Base-by-base conservation (phyloP, 2,329 filamentous ascomycete genomes). In the Penicillium sp. region DNA sequence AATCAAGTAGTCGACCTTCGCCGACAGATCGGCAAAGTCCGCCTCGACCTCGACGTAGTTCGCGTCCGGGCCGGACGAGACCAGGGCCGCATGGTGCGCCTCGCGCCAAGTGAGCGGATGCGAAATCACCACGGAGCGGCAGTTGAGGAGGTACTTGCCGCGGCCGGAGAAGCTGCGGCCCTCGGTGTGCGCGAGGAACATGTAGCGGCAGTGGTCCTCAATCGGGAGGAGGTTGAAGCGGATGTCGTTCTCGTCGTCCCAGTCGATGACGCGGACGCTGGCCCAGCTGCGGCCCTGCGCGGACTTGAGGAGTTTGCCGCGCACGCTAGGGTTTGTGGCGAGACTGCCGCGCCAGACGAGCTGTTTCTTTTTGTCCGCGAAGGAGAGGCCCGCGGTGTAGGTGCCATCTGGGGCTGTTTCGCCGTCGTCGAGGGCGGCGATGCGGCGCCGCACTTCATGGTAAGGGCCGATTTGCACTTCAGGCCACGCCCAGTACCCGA, bases 1-100 rank as follows among this genome's bases (percentile, higher is more conserved):
- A 31, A 73, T 59, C 4, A 77, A 57, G 38, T 65, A 67, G 13
- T 69, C 44, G 27, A 74, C 64, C 40, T 68, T 71, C 6, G 54
- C 48, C 9, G 65, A 60, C 41, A 81, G 65, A 48, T 84, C 79
- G 26, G 75, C 76, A 58, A 80, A 85, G 53, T 78, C 71, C 4
- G 65, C 55, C 15, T 69, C 57, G 1, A 77, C 73, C 41, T 72
- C 60, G 10, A 78, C 64, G 28, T 69, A 75, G 42, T 77, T 78
- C 18, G 74, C 70, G 3, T 73, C 63, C 1, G 70, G 66, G 0
- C 74, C 74, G 1, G 63, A 61, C 1, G 67, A 51, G 6, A 68
- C 50, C 21, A 78, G 54, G 1, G 75, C 67, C 1, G 67, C 68
- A 31, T 74, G 68, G 39, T 77, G 71, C 30, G 70, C 71, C 44